Conservation (phyloP, 306 rosid genomes). For the Prinsepia uniflora region DNA sequence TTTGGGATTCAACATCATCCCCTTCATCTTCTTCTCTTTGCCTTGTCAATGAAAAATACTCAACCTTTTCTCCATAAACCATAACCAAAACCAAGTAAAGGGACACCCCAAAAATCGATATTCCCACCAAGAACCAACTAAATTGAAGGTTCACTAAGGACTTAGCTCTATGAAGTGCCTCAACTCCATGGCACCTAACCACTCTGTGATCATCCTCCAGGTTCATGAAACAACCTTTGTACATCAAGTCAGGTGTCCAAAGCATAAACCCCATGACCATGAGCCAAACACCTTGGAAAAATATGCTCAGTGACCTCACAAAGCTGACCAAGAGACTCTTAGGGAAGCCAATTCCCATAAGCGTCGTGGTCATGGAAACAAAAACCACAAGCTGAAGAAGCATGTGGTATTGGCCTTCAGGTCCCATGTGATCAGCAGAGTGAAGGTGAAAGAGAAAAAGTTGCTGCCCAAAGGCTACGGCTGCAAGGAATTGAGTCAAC, state of each 20-base stretch:
- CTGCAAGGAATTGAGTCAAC: slow-evolving; percentile 52
- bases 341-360: slow-evolving; percentile 48
- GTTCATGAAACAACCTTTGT: slow-evolving; percentile 65
- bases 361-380: slow-evolving; percentile 42
- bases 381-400: slow-evolving; percentile 45
- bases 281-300: slow-evolving; percentile 74
- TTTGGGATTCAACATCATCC: slow-evolving; percentile 63
- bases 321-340: slow-evolving; percentile 56
- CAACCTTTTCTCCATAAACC: slow-evolving; percentile 26
- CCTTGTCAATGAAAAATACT: slow-evolving; percentile 39
- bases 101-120: slow-evolving; percentile 37
- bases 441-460: slow-evolving; percentile 71
- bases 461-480: slow-evolving; percentile 62
- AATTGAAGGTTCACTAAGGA: slow-evolving; percentile 59
- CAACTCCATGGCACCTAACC: slow-evolving; percentile 42
- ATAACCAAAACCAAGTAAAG: slow-evolving; percentile 42
- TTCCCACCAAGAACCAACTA: slow-evolving; percentile 57
- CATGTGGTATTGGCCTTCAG: slow-evolving; percentile 79
- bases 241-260: slow-evolving; percentile 57
- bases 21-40: slow-evolving; percentile 34
- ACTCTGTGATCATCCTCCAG: slow-evolving; percentile 57
- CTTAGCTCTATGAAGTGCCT: slow-evolving; percentile 54
- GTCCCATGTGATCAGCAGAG: slow-evolving; percentile 76
- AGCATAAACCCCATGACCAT: slow-evolving; percentile 59
- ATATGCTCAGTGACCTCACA: slow-evolving; percentile 52